Evolutionary conservation across 768 basidiomycete species (phyloP), one percentile per base, ranked within the genome.

Genomic region (Amanita fuliginea): DNA sequence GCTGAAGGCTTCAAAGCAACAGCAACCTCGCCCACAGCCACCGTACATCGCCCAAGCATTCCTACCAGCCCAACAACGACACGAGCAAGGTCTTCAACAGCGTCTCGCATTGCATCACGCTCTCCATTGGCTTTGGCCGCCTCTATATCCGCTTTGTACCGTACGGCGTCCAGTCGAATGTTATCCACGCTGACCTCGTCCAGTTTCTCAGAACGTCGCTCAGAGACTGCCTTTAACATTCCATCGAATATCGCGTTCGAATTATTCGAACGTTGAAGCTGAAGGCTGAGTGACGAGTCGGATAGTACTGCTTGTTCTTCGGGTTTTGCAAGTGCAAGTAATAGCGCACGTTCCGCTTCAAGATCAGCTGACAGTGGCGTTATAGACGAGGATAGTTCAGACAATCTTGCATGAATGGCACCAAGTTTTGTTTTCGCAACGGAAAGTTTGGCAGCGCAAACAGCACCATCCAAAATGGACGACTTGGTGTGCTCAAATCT

Each of bases 201-300:
- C 32, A 90, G 65, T 55, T 80, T 81, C 54, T 89, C 86, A 3
- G 83, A 86, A 53, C 76, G 80, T 47, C 90, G 72, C 59, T 93
- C 86, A 30, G 83, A 79, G 43, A 83, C 81, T 13, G 87, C 87
- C n/a, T 85, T 78, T 60, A 92, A 75, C 33, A 85, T 87, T 13
- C 86, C 89, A 42, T 89, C 86, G 59, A 92, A 89, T 75, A 92
- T 85, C 28, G 83, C 79, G 53, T 69, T 73, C 3, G 86, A 80
- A 60, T 90, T 92, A 51, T 74, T 73, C 3, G 87, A 83, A 4
- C 82, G 78, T 58, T 79, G 76, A 24, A 87, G 60, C 49, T 80
- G 75, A 46, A 67, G 62, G 52, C 73, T 76, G 37, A 88, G 63
- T 0, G 73, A 61, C 6, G 87, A 86, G 41, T 75, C 72, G 2